Percentiles rank a stretch among this genome's conserved stretches.
phyloP scores from a whole-genome alignment of 225 moss, liverwort and hornwort species.

The Pleurozium schreberi region DNA sequence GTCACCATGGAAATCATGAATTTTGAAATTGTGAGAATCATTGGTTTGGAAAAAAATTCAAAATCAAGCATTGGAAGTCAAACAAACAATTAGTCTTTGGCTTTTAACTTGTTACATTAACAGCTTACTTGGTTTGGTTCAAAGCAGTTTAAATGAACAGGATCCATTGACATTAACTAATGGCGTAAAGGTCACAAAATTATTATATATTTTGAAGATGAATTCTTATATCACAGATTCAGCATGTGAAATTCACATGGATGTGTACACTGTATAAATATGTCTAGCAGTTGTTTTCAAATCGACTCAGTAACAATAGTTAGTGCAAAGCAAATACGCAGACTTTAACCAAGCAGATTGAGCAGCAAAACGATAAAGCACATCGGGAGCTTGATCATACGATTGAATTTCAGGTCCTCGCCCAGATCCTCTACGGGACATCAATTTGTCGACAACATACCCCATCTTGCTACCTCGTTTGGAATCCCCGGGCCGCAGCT shows the following conservation, averaged over 20 bases:
- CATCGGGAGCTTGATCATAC: constrained; percentile 2
- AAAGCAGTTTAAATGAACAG: neutral
- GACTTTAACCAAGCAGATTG: neutral
- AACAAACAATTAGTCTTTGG: too few species aligned
- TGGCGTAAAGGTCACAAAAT: neutral
- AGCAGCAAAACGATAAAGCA: neutral
- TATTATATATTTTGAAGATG: neutral
- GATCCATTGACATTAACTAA: neutral
- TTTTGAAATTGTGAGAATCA: too few species aligned
- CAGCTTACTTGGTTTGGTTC: neutral
- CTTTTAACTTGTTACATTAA: constrained; percentile 18
- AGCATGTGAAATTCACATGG: neutral
- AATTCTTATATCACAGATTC: neutral
- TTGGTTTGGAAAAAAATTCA: too few species aligned
- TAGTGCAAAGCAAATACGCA: neutral
- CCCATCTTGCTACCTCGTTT: constrained; percentile 20
- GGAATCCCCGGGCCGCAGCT: constrained; percentile 8
- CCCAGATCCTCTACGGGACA: constrained; percentile 18
- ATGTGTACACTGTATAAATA: neutral
- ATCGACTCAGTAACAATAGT: neutral
- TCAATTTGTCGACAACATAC: constrained; percentile 16
- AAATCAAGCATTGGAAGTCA: too few species aligned
- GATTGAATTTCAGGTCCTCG: constrained; percentile 26
- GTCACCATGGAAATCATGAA: too few species aligned
- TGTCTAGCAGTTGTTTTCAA: neutral